phyloP scores from a whole-genome alignment of 441 rosid genomes.

The Hura crepitans region DNA sequence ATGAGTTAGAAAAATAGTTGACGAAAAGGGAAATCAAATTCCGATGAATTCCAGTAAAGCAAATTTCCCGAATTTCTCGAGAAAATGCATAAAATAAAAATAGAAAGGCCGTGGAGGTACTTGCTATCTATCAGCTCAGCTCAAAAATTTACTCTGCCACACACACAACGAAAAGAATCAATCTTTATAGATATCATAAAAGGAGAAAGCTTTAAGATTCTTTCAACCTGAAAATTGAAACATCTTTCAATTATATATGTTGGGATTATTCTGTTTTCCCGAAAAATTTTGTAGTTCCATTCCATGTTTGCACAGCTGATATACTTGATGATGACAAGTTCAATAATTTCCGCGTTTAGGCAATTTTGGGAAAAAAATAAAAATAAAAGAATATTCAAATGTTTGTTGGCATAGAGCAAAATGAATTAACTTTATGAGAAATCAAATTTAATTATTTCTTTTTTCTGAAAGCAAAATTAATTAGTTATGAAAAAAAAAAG shows the following conservation, averaged over 20 bases:
- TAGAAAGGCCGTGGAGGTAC: neutral
- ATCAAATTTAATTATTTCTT: no score
- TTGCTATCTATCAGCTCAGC: neutral
- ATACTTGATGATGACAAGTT: no score
- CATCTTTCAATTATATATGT: no score
- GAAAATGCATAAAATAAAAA: neutral
- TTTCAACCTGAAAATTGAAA: neutral
- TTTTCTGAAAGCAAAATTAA: no score
- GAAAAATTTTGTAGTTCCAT: neutral
- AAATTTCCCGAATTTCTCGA: constrained; percentile 1
- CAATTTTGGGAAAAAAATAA: no score
- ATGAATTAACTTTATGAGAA: no score
- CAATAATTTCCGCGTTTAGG: neutral
- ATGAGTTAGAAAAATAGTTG: neutral
- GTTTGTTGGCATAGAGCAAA: no score
- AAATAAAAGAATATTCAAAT: no score
- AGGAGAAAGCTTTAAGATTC: neutral
- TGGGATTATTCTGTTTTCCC: neutral
- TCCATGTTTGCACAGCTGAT: no score
- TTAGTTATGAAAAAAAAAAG: no score
- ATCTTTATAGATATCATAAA: neutral
- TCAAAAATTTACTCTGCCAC: neutral
- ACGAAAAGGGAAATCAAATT: constrained; percentile 3
- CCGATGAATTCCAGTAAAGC: neutral
- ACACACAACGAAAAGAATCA: neutral